Conservation (phyloP, 495 filamentous ascomycete species). For the Aspergillus cristatus region DNA sequence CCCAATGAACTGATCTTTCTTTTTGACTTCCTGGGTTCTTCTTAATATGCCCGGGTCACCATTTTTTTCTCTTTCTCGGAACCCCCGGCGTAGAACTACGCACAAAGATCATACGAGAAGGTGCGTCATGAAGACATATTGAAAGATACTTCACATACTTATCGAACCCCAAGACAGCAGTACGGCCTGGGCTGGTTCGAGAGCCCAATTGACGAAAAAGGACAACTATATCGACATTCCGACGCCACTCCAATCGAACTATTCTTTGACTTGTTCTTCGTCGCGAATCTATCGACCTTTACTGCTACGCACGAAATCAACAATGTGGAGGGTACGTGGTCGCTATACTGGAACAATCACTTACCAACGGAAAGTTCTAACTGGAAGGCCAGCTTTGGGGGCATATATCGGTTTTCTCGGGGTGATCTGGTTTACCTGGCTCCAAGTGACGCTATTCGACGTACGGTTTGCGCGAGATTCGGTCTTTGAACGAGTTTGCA, state of each 20-base stretch:
- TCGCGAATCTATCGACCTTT: conserved; percentile 59
- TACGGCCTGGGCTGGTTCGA: conserved; percentile 23
- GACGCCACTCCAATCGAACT: conserved; percentile 50
- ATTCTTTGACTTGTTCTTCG: conserved; percentile 66
- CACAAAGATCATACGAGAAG: conserved; percentile 3
- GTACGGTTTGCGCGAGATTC: conserved; percentile 59
- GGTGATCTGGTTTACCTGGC: conserved; percentile 66
- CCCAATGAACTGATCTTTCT: conserved; percentile 1
- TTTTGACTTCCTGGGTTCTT: not conserved
- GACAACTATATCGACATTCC: conserved; percentile 21
- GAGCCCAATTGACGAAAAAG: conserved; percentile 21
- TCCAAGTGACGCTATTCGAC: conserved; percentile 58
- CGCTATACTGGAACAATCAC: too few species aligned
- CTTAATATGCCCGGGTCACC: conserved; percentile 10
- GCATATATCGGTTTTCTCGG: conserved; percentile 56
- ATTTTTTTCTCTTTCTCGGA: conserved; percentile 12
- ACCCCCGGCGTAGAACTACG: conserved; percentile 8
- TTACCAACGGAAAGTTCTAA: conserved; percentile 1
- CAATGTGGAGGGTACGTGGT: conserved; percentile 27
- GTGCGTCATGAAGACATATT: conserved; percentile 13
- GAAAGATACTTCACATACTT: too few species aligned
- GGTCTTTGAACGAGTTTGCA: conserved; percentile 56
- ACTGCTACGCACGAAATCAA: conserved; percentile 47
- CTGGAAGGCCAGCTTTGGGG: conserved; percentile 21
- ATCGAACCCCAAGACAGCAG: conserved; percentile 6